Evolutionary conservation across 352 stramenopile genomes (phyloP).

Genomic region (Plasmopara viticola): DNA sequence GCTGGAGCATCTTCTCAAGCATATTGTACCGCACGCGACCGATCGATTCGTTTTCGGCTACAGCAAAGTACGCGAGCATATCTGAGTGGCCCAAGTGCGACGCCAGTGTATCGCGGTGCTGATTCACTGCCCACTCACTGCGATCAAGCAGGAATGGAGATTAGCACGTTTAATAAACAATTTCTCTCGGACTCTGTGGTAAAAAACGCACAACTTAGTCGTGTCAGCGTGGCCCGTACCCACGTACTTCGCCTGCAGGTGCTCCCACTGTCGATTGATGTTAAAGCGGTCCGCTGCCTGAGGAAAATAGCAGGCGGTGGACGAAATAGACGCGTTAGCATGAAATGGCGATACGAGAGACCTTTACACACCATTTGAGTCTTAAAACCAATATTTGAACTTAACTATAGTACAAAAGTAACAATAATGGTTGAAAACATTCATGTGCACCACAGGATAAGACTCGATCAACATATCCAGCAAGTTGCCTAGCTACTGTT

Average conservation of each 20-base stretch:
- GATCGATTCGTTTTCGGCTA: conserved; percentile 96
- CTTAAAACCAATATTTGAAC: too few relatives aligned
- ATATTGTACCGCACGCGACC: conserved; percentile 70
- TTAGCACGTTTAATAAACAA: too few relatives aligned
- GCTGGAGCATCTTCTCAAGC: conserved; percentile 78
- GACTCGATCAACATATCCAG: too few relatives aligned
- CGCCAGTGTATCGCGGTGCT: conserved; percentile 97
- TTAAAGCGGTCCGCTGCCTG: conserved; percentile 86
- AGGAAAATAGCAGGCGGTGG: too few relatives aligned
- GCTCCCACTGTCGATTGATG: conserved; percentile 91
- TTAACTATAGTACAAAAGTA: too few relatives aligned
- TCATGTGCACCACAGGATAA: not conserved
- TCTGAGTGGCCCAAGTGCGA: conserved; percentile 97
- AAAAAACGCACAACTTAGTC: conserved; percentile 90
- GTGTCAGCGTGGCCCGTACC: conserved; percentile 95
- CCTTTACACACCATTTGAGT: not conserved
- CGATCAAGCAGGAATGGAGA: not conserved
- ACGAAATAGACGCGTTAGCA: too few relatives aligned
- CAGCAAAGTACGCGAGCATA: conserved; percentile 96
- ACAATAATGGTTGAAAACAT: not conserved
- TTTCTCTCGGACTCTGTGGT: too few relatives aligned
- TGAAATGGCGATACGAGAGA: not conserved
- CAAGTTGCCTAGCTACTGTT: too few relatives aligned
- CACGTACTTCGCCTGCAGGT: conserved; percentile 93
- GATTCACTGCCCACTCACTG: conserved; percentile 97